Conservation (phyloP, 352 stramenopile genomes). For the Pilasporangium apinafurcum region DNA sequence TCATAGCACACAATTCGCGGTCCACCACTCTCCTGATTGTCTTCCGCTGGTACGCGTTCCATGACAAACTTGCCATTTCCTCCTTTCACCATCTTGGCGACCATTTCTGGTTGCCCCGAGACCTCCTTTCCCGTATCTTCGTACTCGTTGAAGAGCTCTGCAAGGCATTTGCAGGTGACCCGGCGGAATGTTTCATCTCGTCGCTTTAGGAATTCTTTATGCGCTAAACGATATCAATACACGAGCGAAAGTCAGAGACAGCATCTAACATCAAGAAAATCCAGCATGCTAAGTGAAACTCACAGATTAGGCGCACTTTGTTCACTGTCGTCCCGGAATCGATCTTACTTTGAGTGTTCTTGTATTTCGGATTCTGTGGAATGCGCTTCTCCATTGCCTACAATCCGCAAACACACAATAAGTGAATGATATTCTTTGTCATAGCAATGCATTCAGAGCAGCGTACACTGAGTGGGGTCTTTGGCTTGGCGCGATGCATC, state of each 20-base stretch:
- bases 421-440: not conserved
- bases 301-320: slow-evolving; percentile 77
- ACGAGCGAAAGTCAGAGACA: not conserved
- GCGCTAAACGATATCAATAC: slow-evolving; percentile 16
- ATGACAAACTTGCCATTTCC: slow-evolving; percentile 58
- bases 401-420: not conserved
- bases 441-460: not conserved
- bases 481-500: slow-evolving; percentile 63
- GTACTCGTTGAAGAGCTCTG: slow-evolving; percentile 73
- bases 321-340: slow-evolving; percentile 66
- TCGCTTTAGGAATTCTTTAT: slow-evolving; percentile 76
- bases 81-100: slow-evolving; percentile 70
- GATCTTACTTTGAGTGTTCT: slow-evolving; percentile 75
- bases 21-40: slow-evolving; percentile 29
- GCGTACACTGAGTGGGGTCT: slow-evolving; percentile 49
- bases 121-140: slow-evolving; percentile 39
- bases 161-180: slow-evolving; percentile 56
- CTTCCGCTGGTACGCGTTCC: slow-evolving; percentile 47
- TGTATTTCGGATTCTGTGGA: slow-evolving; percentile 70
- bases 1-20: slow-evolving; percentile 76
- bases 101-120: slow-evolving; percentile 52
- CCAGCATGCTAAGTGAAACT: slow-evolving; percentile 4
- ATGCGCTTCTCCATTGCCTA: slow-evolving; percentile 80
- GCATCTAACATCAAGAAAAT: not conserved
- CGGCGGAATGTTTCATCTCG: slow-evolving; percentile 77